Percentiles rank a stretch among this genome's conserved stretches.
These are phyloP conservation scores for Alternaria gaisen DNA, from an alignment of 2,329 filamentous ascomycete species.

Conservation along the genomic window DNA sequence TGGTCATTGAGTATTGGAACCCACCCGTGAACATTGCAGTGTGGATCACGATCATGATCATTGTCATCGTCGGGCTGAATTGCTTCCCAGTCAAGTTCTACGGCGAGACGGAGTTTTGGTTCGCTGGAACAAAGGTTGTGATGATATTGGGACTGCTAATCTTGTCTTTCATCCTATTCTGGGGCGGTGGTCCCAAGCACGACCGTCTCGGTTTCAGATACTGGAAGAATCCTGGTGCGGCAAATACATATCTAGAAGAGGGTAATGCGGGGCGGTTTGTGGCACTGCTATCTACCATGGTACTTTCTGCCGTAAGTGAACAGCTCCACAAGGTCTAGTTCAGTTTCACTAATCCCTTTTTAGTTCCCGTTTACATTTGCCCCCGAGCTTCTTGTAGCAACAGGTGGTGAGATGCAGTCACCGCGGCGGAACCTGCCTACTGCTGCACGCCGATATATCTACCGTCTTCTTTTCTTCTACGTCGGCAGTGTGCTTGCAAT, in stretches of 20 bases:
- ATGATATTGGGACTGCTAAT: constrained; percentile 58
- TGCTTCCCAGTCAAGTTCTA: constrained; percentile 50
- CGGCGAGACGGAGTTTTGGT: constrained; percentile 50
- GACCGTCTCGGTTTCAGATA: constrained; percentile 65
- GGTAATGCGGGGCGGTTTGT: constrained; percentile 62
- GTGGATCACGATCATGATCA: constrained; percentile 51
- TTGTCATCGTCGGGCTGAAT: constrained; percentile 47
- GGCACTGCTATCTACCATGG: constrained; percentile 61
- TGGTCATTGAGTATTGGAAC: constrained; percentile 50
- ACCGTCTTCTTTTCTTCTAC: constrained; percentile 70
- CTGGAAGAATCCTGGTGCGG: constrained; percentile 64
- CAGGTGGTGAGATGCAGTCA: constrained; percentile 66
- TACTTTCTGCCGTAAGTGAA: constrained; percentile 60
- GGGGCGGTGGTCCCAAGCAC: constrained; percentile 63
- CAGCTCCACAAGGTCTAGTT: background rate
- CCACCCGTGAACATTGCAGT: constrained; percentile 45
- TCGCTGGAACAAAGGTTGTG: constrained; percentile 43
- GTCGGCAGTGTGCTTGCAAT: constrained; percentile 67
- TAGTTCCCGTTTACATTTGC: constrained; percentile 16
- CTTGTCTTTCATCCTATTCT: constrained; percentile 64
- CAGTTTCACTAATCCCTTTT: background rate
- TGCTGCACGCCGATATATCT: constrained; percentile 68
- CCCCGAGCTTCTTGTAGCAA: constrained; percentile 54
- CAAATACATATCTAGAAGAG: constrained; percentile 58
- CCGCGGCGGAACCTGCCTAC: constrained; percentile 68